phyloP scores from a whole-genome alignment of 768 basidiomycete genomes.

The Galerina sulciceps region DNA sequence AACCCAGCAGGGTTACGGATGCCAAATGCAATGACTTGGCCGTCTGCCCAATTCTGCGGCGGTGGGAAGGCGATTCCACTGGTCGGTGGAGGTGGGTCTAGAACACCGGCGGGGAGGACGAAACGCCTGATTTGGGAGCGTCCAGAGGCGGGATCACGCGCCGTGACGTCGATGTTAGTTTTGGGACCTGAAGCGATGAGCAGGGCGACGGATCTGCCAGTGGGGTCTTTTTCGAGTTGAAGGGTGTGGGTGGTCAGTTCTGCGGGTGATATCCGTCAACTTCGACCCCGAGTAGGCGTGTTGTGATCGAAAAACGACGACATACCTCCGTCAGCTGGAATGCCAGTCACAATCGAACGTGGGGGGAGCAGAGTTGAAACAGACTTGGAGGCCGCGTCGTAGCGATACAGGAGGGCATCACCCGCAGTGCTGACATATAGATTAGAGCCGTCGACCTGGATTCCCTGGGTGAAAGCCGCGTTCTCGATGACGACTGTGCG shows the following conservation, averaged over 20 bases:
- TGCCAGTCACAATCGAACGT: slow-evolving; percentile 30
- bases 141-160: slow-evolving; percentile 44
- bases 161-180: slow-evolving; percentile 45
- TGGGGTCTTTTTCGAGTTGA: slow-evolving; percentile 30
- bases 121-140: slow-evolving; percentile 45
- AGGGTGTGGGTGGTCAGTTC: slow-evolving; percentile 48
- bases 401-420: slow-evolving; percentile 36
- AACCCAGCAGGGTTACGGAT: slow-evolving; percentile 50
- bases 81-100: background rate
- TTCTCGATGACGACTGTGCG: slow-evolving; percentile 42
- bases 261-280: slow-evolving; percentile 11
- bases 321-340: slow-evolving; percentile 46
- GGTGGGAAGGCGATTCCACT: slow-evolving; percentile 10
- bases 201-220: slow-evolving; percentile 22
- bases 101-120: background rate
- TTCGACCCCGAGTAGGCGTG: background rate
- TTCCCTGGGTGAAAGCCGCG: slow-evolving; percentile 44
- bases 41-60: slow-evolving; percentile 27
- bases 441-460: slow-evolving; percentile 36
- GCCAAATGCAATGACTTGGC: slow-evolving; percentile 43
- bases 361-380: slow-evolving; percentile 23
- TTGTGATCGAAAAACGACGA: background rate
- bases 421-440: slow-evolving; percentile 45
- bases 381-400: slow-evolving; percentile 35
- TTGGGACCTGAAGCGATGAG: slow-evolving; percentile 42